phyloP scores from a whole-genome alignment of 2,329 filamentous ascomycete species.

The Aspergillus aculeatinus region DNA sequence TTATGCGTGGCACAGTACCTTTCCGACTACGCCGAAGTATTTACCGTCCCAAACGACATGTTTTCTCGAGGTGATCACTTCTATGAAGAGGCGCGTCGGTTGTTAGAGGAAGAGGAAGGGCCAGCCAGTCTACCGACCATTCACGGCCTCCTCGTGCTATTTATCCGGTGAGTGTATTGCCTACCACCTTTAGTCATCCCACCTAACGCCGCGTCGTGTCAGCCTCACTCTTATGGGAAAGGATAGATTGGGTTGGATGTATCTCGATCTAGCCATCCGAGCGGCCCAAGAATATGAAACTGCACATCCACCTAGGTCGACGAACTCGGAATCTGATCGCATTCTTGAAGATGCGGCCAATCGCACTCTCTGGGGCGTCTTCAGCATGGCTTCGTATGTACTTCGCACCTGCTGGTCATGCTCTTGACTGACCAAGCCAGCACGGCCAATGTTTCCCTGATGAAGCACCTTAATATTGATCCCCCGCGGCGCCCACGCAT shows the following conservation, averaged over 20 bases:
- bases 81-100: constrained; percentile 30
- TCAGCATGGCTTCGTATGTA: constrained; percentile 19
- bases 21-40: constrained; percentile 29
- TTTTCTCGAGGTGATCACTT: constrained; percentile 29
- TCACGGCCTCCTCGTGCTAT: constrained; percentile 28
- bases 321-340: constrained; percentile 9
- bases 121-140: constrained; percentile 26
- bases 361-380: constrained; percentile 23
- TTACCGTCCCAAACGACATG: constrained; percentile 24
- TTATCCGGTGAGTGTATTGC: constrained; percentile 19
- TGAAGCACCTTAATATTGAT: constrained; percentile 21
- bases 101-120: constrained; percentile 28
- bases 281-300: constrained; percentile 23
- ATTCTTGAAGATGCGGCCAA: constrained; percentile 17
- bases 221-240: constrained; percentile 31
- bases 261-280: constrained; percentile 24
- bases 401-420: no score
- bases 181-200: no score
- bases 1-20: constrained; percentile 17
- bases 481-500: constrained; percentile 16
- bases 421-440: constrained; percentile 3
- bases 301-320: constrained; percentile 15
- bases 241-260: constrained; percentile 31
- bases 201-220: background rate
- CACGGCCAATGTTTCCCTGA: constrained; percentile 19